These are phyloP conservation scores for Mucor mucedo DNA, from an alignment of 371 early-diverging fungal genomes.

Conservation along the genomic window DNA sequence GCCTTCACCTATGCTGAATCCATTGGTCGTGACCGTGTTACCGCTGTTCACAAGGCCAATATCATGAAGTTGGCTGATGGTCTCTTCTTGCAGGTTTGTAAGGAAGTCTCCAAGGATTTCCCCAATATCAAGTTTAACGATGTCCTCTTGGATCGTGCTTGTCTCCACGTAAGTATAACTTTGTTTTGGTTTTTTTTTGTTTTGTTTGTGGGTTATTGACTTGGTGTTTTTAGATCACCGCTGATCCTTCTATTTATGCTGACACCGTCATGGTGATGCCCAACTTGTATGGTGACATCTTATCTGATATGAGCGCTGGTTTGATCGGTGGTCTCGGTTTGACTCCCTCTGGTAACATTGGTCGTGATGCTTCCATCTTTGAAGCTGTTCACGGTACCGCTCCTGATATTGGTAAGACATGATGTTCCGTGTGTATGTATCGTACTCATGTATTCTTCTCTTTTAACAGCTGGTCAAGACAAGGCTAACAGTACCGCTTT, in stretches of 20 bases:
- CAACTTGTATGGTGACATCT: constrained; percentile 98
- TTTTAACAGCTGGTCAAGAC: constrained; percentile 43
- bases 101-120: constrained; percentile 91
- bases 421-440: neutral
- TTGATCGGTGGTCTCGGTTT: constrained; percentile 98
- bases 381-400: constrained; percentile 98
- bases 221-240: constrained; percentile 73
- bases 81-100: constrained; percentile 93
- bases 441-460: neutral
- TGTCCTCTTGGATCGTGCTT: constrained; percentile 92
- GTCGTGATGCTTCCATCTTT: constrained; percentile 95
- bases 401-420: constrained; percentile 89
- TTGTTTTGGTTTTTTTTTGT: neutral
- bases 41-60: constrained; percentile 94
- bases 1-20: constrained; percentile 94
- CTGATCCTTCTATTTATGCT: constrained; percentile 87
- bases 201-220: too few relatives aligned
- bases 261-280: constrained; percentile 99
- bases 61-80: constrained; percentile 92
- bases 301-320: constrained; percentile 97
- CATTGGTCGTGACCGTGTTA: constrained; percentile 91
- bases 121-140: constrained; percentile 93
- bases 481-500: constrained; percentile 93
- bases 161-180: constrained; percentile 66
- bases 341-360: constrained; percentile 98